A percentile compares a stretch with the other conserved stretches of the same genome.
phyloP scores from a whole-genome alignment of 139 green algal species.

The Choricystis sp. region DNA sequence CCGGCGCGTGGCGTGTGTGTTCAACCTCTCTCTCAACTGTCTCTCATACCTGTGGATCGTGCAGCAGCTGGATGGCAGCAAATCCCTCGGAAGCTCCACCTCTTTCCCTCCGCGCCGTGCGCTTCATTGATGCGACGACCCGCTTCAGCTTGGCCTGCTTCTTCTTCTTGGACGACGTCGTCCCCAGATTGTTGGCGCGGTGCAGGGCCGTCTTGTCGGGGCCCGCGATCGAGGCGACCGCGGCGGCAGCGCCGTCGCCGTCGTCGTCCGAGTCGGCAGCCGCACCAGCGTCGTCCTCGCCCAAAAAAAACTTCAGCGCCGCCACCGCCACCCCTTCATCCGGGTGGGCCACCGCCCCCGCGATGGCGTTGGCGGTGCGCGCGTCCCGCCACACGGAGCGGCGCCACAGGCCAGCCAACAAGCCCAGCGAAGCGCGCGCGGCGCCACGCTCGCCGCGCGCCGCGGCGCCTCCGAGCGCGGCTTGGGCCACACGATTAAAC shows the following conservation, averaged over 20 bases:
- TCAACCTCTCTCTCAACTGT: neutral
- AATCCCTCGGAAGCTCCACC: conserved; percentile 42
- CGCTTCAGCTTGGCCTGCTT: conserved; percentile 88
- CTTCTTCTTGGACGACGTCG: conserved; percentile 70
- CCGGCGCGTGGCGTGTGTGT: neutral
- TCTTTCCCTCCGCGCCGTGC: conserved; percentile 25
- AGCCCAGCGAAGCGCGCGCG: conserved; percentile 74
- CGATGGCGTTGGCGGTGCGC: conserved; percentile 85
- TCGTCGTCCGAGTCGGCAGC: conserved; percentile 29
- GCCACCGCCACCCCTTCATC: conserved; percentile 60
- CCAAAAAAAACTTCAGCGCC: conserved; percentile 95
- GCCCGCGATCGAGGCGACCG: neutral
- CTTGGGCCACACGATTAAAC: conserved; percentile 76
- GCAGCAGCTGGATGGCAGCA: conserved; percentile 86
- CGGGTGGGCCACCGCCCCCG: conserved; percentile 50
- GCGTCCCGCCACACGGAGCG: conserved; percentile 90
- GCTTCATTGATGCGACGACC: conserved; percentile 61
- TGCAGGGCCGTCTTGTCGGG: neutral
- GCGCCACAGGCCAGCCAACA: conserved; percentile 86
- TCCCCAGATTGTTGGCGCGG: conserved; percentile 52
- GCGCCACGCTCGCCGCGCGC: conserved; percentile 65
- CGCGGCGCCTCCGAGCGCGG: conserved; percentile 41
- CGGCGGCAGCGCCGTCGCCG: conserved; percentile 21
- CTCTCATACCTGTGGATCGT: conserved; percentile 94
- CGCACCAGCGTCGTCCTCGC: conserved; percentile 42